A percentile compares a stretch with the other conserved stretches of the same genome.
Evolutionary conservation across 2,329 filamentous ascomycete species (phyloP).

Genomic region (Xenosphaeropsis pyriputrescens): DNA sequence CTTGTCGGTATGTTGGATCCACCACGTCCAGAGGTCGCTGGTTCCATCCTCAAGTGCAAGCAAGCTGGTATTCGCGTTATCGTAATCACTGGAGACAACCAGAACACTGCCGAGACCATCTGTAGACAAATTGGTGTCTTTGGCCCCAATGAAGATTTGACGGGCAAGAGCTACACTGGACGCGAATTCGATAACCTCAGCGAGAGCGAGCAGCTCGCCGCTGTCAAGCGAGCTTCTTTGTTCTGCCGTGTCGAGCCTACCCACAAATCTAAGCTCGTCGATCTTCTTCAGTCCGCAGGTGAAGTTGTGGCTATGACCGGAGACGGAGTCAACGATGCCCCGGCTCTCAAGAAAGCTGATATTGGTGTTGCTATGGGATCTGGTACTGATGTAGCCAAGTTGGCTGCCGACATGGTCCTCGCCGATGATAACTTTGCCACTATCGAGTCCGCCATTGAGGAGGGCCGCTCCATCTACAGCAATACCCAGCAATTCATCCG

Average conservation of each 20-base stretch:
- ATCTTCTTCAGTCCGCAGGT: slow-evolving; percentile 81
- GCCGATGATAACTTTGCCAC: slow-evolving; percentile 98
- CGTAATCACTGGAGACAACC: slow-evolving; percentile 96
- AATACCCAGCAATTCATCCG: slow-evolving; percentile 99
- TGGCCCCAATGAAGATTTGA: slow-evolving; percentile 63
- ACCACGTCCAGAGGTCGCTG: slow-evolving; percentile 79
- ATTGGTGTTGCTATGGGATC: slow-evolving; percentile 99
- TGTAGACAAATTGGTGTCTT: slow-evolving; percentile 97
- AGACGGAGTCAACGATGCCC: slow-evolving; percentile 96
- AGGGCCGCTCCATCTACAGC: slow-evolving; percentile 97
- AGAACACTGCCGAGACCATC: slow-evolving; percentile 93
- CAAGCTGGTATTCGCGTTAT: slow-evolving; percentile 91
- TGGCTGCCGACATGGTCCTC: slow-evolving; percentile 96
- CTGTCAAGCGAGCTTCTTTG: slow-evolving; percentile 71
- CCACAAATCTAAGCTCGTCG: slow-evolving; percentile 96
- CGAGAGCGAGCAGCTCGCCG: slow-evolving; percentile 65
- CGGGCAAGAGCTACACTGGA: slow-evolving; percentile 88
- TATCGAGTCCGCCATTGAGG: slow-evolving; percentile 89
- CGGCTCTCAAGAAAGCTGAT: slow-evolving; percentile 94
- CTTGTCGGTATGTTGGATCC: slow-evolving; percentile 95
- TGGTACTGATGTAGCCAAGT: slow-evolving; percentile 90
- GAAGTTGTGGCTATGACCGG: slow-evolving; percentile 99
- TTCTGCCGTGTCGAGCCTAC: slow-evolving; percentile 93
- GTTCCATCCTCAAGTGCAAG: slow-evolving; percentile 77
- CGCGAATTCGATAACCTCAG: slow-evolving; percentile 84